Percentiles rank a stretch among this genome's conserved stretches.
Evolutionary conservation across 495 filamentous ascomycete genomes (phyloP).

Genomic region (Paragyromitra xinjiangensis): DNA sequence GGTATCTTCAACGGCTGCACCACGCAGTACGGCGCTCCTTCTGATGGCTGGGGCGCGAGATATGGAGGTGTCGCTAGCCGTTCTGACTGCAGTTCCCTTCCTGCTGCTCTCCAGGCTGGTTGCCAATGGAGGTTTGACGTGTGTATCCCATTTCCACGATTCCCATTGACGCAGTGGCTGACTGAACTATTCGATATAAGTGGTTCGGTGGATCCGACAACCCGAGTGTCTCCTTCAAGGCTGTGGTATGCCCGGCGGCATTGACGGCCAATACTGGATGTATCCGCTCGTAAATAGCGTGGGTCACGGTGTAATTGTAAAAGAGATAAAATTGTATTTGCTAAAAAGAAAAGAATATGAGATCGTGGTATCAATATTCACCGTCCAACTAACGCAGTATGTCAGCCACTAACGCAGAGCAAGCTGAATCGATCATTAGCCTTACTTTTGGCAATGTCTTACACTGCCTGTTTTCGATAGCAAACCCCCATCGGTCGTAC

Average conservation of each 20-base stretch:
- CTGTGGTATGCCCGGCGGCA: constrained; percentile 69
- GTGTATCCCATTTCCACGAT: constrained; percentile 11
- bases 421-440: background rate
- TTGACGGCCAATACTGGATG: constrained; percentile 69
- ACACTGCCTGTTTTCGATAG: background rate
- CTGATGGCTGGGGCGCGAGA: constrained; percentile 66
- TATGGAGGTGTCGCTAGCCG: constrained; percentile 69
- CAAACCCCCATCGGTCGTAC: background rate
- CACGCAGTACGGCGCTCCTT: constrained; percentile 68
- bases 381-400: background rate
- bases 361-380: background rate
- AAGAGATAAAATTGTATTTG: constrained; percentile 7
- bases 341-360: constrained; percentile 6
- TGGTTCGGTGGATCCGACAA: constrained; percentile 72
- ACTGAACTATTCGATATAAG: constrained; percentile 14
- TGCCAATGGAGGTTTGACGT: constrained; percentile 74
- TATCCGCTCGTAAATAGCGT: constrained; percentile 36
- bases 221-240: constrained; percentile 66
- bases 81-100: constrained; percentile 66
- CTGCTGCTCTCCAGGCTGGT: constrained; percentile 67
- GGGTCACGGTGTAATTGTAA: constrained; percentile 9
- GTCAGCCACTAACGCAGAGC: background rate
- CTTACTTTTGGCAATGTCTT: background rate
- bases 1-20: constrained; percentile 73
- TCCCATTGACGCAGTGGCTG: constrained; percentile 8